Percentiles rank a stretch among this genome's conserved stretches.
These are phyloP conservation scores for Penicillium sp. DNA, from an alignment of 2,329 filamentous ascomycete genomes.

Conservation along the genomic window DNA sequence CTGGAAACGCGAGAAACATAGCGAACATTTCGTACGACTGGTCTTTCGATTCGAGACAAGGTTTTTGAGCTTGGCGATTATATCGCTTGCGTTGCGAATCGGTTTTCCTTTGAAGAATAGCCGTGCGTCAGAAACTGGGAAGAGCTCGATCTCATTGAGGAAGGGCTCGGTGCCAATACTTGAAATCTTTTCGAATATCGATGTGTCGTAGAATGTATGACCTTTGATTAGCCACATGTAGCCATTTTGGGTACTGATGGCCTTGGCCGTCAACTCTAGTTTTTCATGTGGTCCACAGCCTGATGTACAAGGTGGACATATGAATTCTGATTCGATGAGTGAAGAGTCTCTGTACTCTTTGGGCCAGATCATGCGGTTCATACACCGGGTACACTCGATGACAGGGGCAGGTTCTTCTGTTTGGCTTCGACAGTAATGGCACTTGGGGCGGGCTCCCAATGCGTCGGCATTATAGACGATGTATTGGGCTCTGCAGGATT, in stretches of 20 bases:
- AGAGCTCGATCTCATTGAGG: constrained; percentile 39
- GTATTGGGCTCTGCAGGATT: constrained; percentile 51
- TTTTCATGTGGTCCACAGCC: constrained; percentile 40
- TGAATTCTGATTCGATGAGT: constrained; percentile 36
- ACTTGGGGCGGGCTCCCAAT: constrained; percentile 51
- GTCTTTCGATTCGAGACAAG: constrained; percentile 43
- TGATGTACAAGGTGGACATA: constrained; percentile 46
- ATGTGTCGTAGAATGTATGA: constrained; percentile 42
- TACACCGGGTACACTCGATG: constrained; percentile 50
- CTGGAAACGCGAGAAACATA: constrained; percentile 48
- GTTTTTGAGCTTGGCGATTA: constrained; percentile 38
- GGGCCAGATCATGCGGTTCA: constrained; percentile 53
- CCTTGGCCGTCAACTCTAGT: constrained; percentile 39
- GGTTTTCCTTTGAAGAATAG: constrained; percentile 44
- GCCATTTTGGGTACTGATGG: constrained; percentile 46
- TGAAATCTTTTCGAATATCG: constrained; percentile 44
- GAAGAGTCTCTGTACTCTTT: constrained; percentile 42
- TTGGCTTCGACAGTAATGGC: constrained; percentile 49
- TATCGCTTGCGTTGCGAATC: constrained; percentile 43
- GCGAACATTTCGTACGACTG: constrained; percentile 45
- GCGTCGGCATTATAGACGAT: constrained; percentile 49
- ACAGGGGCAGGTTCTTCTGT: constrained; percentile 35
- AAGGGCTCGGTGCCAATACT: constrained; percentile 36
- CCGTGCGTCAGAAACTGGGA: constrained; percentile 24
- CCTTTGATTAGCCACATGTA: constrained; percentile 49